Percentiles rank a stretch among this genome's conserved stretches.
Conservation (phyloP, 2,329 filamentous ascomycete species). For the Epichloe glyceriae region DNA sequence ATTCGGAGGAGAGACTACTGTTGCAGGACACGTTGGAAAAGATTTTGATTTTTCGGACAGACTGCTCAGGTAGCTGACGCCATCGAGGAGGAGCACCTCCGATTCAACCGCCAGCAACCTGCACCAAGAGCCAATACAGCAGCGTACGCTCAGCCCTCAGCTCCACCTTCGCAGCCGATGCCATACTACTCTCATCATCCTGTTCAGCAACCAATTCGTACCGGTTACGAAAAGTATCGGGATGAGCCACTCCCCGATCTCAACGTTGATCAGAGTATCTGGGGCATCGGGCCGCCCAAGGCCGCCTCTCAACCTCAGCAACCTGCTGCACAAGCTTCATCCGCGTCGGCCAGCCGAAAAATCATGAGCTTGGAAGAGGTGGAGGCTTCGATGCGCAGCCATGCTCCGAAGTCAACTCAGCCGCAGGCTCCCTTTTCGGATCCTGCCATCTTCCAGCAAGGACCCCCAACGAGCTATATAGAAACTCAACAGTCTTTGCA, state of each 20-base stretch:
- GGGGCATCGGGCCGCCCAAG: conserved; percentile 58
- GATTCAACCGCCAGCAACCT: conserved; percentile 65
- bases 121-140: conserved; percentile 24
- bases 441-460: conserved; percentile 16
- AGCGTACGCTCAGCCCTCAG: conserved; percentile 19
- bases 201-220: conserved; percentile 49
- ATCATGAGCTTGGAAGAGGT: conserved; percentile 96
- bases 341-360: conserved; percentile 42
- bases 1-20: conserved; percentile 43
- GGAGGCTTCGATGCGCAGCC: conserved; percentile 77
- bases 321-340: conserved; percentile 11
- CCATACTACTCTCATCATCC: conserved; percentile 26
- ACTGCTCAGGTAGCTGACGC: conserved; percentile 78
- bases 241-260: conserved; percentile 80
- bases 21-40: conserved; percentile 53
- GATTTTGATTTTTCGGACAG: conserved; percentile 96
- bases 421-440: conserved; percentile 22
- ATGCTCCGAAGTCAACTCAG: conserved; percentile 39
- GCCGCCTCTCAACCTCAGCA: conserved; percentile 20
- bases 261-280: conserved; percentile 84
- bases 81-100: conserved; percentile 81
- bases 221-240: conserved; percentile 85
- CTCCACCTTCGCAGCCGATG: conserved; percentile 16
- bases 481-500: conserved; percentile 9
- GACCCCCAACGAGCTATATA: conserved; percentile 12